A percentile compares a stretch with the other conserved stretches of the same genome.
These are phyloP conservation scores for Fusarium setosum DNA, from an alignment of 2,329 filamentous ascomycete species.

Conservation along the genomic window DNA sequence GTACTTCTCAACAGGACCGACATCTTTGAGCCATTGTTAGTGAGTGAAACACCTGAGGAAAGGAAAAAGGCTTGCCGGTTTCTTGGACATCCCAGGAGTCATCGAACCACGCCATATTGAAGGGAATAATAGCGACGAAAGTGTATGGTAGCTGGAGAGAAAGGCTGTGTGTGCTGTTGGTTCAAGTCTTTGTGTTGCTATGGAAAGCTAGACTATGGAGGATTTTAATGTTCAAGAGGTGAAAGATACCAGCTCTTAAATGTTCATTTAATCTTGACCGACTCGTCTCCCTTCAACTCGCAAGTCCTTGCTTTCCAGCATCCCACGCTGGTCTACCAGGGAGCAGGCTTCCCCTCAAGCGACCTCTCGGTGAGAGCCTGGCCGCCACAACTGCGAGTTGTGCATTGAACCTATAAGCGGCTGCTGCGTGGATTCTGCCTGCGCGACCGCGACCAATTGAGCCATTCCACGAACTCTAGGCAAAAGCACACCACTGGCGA, in stretches of 20 bases:
- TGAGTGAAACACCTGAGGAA: not conserved
- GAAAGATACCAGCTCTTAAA: not conserved
- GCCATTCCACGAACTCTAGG: slow-evolving; percentile 15
- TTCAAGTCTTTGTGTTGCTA: not conserved
- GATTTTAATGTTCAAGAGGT: not conserved
- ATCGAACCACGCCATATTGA: slow-evolving; percentile 31
- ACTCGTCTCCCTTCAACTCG: not conserved
- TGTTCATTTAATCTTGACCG: not conserved
- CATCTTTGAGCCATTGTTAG: slow-evolving; percentile 13
- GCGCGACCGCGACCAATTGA: slow-evolving; percentile 13
- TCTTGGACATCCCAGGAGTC: slow-evolving; percentile 29
- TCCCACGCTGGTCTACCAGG: slow-evolving; percentile 4
- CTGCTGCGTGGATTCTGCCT: not conserved
- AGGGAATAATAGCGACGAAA: not conserved
- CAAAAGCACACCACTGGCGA: slow-evolving; percentile 20
- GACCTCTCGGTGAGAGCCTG: not conserved
- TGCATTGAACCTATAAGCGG: slow-evolving; percentile 1
- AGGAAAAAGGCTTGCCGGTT: slow-evolving; percentile 5
- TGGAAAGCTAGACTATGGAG: not conserved
- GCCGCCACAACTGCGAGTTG: slow-evolving; percentile 7
- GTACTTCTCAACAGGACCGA: slow-evolving; percentile 18
- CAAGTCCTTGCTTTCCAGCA: not conserved
- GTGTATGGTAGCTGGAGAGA: too few relatives aligned
- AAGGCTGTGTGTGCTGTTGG: not conserved
- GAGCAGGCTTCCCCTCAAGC: slow-evolving; percentile 17